Percentiles rank a stretch among this genome's conserved stretches.
These are phyloP conservation scores for Marsdenia floribunda DNA, from an alignment of 257 asterid genomes.

Conservation along the genomic window DNA sequence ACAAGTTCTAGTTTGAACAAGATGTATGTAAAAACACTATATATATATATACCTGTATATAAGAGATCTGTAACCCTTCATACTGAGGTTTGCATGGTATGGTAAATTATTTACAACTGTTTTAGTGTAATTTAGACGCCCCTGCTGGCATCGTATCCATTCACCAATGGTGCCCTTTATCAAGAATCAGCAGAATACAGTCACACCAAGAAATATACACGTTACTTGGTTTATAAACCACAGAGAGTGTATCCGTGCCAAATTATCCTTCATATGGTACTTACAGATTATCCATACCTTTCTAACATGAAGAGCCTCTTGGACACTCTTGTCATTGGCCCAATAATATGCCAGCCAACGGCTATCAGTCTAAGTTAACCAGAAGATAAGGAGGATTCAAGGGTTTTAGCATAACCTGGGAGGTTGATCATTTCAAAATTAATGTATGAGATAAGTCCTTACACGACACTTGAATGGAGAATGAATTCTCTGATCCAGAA, in stretches of 20 bases:
- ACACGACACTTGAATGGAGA: slow-evolving; percentile 17
- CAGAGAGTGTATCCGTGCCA: background rate
- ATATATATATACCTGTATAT: slow-evolving; percentile 28
- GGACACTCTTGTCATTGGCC: slow-evolving; percentile 28
- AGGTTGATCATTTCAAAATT: background rate
- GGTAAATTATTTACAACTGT: background rate
- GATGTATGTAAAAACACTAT: background rate
- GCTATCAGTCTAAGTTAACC: slow-evolving; percentile 21
- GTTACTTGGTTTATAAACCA: background rate
- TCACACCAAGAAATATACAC: background rate
- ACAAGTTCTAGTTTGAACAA: background rate
- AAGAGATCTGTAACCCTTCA: slow-evolving; percentile 30
- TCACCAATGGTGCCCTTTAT: slow-evolving; percentile 21
- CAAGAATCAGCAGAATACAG: background rate
- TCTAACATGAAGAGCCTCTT: slow-evolving; percentile 32
- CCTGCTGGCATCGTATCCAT: slow-evolving; percentile 21
- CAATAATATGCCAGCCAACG: slow-evolving; percentile 19
- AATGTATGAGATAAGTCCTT: background rate
- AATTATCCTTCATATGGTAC: background rate
- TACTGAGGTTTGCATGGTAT: slow-evolving; percentile 29
- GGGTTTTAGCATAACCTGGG: background rate
- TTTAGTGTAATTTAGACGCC: background rate
- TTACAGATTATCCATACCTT: slow-evolving; percentile 18
- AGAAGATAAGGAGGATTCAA: background rate
- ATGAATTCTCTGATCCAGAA: slow-evolving; percentile 4